These are phyloP conservation scores for Picochlorum sp. DNA, from an alignment of 139 green algal species.

Conservation along the genomic window DNA sequence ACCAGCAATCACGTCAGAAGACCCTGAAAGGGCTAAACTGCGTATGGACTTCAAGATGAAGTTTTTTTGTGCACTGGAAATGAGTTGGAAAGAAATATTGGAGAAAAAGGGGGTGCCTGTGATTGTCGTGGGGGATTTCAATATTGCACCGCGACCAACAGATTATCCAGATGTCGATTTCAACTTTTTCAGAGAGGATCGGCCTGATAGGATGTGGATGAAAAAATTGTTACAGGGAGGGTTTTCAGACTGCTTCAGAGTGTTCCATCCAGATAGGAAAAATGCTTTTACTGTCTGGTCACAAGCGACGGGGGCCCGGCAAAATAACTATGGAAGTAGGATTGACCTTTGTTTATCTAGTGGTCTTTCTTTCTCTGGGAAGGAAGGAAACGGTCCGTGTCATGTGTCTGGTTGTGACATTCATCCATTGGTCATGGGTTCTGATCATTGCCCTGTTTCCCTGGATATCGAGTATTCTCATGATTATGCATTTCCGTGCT, in stretches of 20 bases:
- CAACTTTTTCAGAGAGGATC: too few species aligned
- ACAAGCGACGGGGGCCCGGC: slow-evolving; percentile 29
- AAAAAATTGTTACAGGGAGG: slow-evolving; percentile 14
- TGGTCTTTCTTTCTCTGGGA: too few species aligned
- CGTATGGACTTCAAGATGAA: slow-evolving; percentile 27
- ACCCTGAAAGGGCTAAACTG: slow-evolving; percentile 18
- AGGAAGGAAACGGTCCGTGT: too few species aligned
- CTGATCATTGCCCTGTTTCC: slow-evolving; percentile 63
- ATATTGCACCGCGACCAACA: slow-evolving; percentile 39
- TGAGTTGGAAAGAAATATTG: slow-evolving; percentile 20
- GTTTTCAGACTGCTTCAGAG: slow-evolving; percentile 42
- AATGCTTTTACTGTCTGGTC: slow-evolving; percentile 73
- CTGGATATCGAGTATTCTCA: slow-evolving; percentile 4
- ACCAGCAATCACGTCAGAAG: slow-evolving; percentile 31
- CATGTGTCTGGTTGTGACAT: slow-evolving; percentile 30
- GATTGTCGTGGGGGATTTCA: slow-evolving; percentile 59
- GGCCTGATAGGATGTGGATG: slow-evolving; percentile 32
- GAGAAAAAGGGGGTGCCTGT: slow-evolving; percentile 28
- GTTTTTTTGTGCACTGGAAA: slow-evolving; percentile 33
- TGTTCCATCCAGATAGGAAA: slow-evolving; percentile 35
- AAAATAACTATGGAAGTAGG: slow-evolving; percentile 67
- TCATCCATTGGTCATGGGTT: slow-evolving; percentile 34
- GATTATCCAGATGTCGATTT: slow-evolving; percentile 21
- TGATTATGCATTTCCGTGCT: slow-evolving; percentile 3
- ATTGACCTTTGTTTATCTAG: slow-evolving; percentile 65